These are phyloP conservation scores for Amanita exitialis DNA, from an alignment of 768 basidiomycete genomes.

Conservation along the genomic window DNA sequence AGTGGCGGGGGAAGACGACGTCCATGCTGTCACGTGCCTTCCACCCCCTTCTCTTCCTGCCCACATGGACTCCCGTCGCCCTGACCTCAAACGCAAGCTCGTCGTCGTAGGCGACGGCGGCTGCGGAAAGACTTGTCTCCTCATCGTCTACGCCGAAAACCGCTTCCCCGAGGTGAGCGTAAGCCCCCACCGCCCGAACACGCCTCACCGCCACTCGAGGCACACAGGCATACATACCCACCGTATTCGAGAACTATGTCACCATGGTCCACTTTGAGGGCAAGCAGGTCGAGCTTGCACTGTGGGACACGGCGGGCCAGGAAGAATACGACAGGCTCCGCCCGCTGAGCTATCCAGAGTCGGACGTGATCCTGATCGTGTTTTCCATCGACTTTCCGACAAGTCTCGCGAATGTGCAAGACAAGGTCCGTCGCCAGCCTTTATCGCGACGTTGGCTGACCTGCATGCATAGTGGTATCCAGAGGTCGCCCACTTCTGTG, in stretches of 20 bases:
- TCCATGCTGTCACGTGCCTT: slow-evolving; percentile 1
- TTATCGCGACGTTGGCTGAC: slow-evolving; percentile 1
- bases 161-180: slow-evolving; percentile 81
- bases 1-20: background rate
- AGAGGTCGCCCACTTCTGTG: slow-evolving; percentile 89
- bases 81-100: slow-evolving; percentile 79
- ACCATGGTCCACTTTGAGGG: slow-evolving; percentile 80
- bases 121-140: slow-evolving; percentile 89
- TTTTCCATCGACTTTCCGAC: slow-evolving; percentile 92
- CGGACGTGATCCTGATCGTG: slow-evolving; percentile 86
- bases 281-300: slow-evolving; percentile 87
- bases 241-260: slow-evolving; percentile 92
- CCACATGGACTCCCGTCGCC: slow-evolving; percentile 30
- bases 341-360: slow-evolving; percentile 81
- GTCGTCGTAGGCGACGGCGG: slow-evolving; percentile 88
- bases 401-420: slow-evolving; percentile 82
- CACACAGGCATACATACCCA: slow-evolving; percentile 79
- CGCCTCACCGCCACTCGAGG: slow-evolving; percentile 10
- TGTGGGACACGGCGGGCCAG: slow-evolving; percentile 98
- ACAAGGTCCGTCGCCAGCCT: slow-evolving; percentile 48
- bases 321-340: slow-evolving; percentile 92
- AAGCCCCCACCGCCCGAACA: background rate
- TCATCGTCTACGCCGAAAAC: slow-evolving; percentile 95
- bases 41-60: background rate
- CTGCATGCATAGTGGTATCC: slow-evolving; percentile 66